A percentile compares a stretch with the other conserved stretches of the same genome.
Conservation (phyloP, 1,284 basidiomycete genomes). For the Mycena citricolor region DNA sequence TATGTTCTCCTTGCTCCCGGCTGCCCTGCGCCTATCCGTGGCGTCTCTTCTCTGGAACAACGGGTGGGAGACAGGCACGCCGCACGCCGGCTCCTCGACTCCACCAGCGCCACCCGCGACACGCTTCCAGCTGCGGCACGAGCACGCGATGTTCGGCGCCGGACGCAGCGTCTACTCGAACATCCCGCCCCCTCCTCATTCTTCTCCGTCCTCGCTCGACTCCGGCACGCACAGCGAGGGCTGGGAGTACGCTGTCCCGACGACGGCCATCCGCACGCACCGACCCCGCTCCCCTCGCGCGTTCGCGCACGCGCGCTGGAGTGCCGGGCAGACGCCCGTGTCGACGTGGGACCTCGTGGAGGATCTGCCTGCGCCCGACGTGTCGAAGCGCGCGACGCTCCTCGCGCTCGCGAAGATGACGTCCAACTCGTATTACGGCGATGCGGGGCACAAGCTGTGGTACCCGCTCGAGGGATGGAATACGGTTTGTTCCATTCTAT, state of each 20-base stretch:
- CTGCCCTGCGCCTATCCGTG: too few relatives aligned
- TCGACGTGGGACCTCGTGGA: slow-evolving; percentile 50
- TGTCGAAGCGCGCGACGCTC: slow-evolving; percentile 72
- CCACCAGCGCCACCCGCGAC: slow-evolving; percentile 30
- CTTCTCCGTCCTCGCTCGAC: slow-evolving; percentile 26
- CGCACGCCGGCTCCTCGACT: too few relatives aligned
- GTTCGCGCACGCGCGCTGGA: slow-evolving; percentile 47
- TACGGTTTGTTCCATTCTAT: slow-evolving; percentile 35
- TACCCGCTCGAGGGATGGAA: slow-evolving; percentile 72
- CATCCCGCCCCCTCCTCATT: slow-evolving; percentile 36
- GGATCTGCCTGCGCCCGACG: slow-evolving; percentile 63
- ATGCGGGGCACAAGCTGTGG: slow-evolving; percentile 63
- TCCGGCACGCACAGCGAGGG: too few relatives aligned
- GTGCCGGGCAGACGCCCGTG: slow-evolving; percentile 42
- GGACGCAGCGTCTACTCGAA: slow-evolving; percentile 59
- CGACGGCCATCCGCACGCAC: slow-evolving; percentile 37
- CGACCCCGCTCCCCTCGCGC: slow-evolving; percentile 47
- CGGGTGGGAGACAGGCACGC: too few relatives aligned
- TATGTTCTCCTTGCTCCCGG: too few relatives aligned
- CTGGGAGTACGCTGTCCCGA: slow-evolving; percentile 36
- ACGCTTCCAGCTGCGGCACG: slow-evolving; percentile 63
- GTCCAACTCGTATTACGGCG: slow-evolving; percentile 71
- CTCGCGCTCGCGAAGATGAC: slow-evolving; percentile 87
- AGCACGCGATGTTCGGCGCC: slow-evolving; percentile 52
- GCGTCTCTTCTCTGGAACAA: too few relatives aligned